Conservation (phyloP, 2,329 filamentous ascomycete species). For the Leptodontidium sp. region DNA sequence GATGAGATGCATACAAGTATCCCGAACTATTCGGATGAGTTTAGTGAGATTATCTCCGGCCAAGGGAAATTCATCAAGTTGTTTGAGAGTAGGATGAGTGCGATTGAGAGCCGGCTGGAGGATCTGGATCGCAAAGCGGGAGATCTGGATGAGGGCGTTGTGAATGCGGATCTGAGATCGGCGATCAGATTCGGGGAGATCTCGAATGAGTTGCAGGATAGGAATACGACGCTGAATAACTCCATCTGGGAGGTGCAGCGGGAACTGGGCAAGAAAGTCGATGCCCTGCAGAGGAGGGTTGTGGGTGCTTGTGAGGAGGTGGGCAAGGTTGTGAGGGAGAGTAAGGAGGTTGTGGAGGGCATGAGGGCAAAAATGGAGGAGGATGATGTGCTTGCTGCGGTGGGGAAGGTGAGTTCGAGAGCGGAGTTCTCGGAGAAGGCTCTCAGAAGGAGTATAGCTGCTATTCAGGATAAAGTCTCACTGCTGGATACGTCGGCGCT, state of each 20-base stretch:
- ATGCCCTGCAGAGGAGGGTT: slow-evolving; percentile 35
- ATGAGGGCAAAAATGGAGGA: slow-evolving; percentile 32
- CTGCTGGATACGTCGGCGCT: slow-evolving; percentile 34
- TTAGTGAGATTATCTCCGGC: slow-evolving; percentile 13
- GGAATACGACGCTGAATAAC: slow-evolving; percentile 36
- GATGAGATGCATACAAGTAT: background rate
- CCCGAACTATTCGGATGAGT: slow-evolving; percentile 3
- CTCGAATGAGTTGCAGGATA: slow-evolving; percentile 40
- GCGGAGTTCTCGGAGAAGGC: slow-evolving; percentile 33
- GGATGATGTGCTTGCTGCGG: slow-evolving; percentile 30
- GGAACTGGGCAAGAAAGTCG: slow-evolving; percentile 38
- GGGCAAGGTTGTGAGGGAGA: slow-evolving; percentile 30
- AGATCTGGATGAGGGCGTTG: slow-evolving; percentile 32
- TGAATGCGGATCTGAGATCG: slow-evolving; percentile 36
- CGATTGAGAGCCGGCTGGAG: slow-evolving; percentile 29
- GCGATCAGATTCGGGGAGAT: slow-evolving; percentile 39
- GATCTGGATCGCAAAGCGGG: slow-evolving; percentile 32
- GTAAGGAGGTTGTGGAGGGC: slow-evolving; percentile 30
- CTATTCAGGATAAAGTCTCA: slow-evolving; percentile 33
- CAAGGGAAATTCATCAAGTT: slow-evolving; percentile 25
- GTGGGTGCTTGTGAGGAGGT: slow-evolving; percentile 36
- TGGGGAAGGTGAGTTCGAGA: slow-evolving; percentile 32
- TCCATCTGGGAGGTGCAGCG: slow-evolving; percentile 36
- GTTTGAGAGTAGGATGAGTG: slow-evolving; percentile 28
- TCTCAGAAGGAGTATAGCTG: slow-evolving; percentile 31